Percentiles rank a stretch among this genome's conserved stretches.
These are phyloP conservation scores for Solanum pennellii DNA, from an alignment of 257 asterid species.

Conservation along the genomic window DNA sequence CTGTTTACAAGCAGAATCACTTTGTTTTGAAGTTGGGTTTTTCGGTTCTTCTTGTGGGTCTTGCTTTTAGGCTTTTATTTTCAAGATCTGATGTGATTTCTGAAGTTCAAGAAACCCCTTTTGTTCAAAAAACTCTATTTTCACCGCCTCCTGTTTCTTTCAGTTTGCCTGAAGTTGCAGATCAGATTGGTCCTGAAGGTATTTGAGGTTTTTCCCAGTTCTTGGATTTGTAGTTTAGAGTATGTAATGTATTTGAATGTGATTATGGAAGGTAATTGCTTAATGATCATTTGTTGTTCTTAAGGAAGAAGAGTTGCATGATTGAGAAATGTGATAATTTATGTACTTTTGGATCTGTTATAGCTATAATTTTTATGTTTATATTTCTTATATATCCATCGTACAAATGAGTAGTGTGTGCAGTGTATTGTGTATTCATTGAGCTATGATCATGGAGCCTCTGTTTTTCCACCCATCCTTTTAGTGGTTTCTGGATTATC, in stretches of 20 bases:
- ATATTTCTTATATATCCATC: neutral
- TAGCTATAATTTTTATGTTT: neutral
- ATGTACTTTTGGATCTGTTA: neutral
- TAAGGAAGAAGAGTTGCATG: neutral
- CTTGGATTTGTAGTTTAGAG: neutral
- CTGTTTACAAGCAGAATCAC: conserved; percentile 32
- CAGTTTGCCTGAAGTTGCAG: conserved; percentile 5
- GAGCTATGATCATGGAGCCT: neutral
- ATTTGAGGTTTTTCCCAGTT: neutral
- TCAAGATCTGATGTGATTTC: conserved; percentile 37
- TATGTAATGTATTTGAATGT: neutral
- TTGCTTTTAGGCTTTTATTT: conserved; percentile 38
- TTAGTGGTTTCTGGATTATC: neutral
- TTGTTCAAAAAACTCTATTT: conserved; percentile 7
- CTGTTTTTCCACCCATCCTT: neutral
- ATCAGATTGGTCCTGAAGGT: conserved; percentile 36
- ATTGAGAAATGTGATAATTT: neutral
- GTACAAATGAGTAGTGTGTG: neutral
- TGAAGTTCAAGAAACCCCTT: conserved; percentile 23
- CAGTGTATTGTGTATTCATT: neutral
- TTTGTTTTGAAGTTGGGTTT: conserved; percentile 41
- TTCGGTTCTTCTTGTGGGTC: conserved; percentile 39
- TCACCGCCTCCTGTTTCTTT: conserved; percentile 7
- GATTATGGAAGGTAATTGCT: neutral
- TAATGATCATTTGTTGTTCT: neutral